phyloP scores from a whole-genome alignment of 2,329 filamentous ascomycete species.

The Scedosporium boydii region DNA sequence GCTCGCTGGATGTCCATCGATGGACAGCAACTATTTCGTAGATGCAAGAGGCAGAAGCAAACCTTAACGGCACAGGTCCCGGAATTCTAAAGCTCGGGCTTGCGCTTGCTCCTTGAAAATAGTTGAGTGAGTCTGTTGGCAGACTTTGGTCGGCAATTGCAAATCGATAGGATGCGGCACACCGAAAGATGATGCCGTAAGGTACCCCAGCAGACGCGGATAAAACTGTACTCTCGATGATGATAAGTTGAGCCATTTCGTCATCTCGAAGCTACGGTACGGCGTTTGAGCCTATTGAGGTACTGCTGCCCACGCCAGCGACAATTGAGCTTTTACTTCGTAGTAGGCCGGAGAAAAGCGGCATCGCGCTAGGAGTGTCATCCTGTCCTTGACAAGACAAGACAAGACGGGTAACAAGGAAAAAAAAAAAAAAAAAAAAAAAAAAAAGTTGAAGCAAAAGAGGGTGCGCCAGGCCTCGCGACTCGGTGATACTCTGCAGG shows the following conservation, averaged over 20 bases:
- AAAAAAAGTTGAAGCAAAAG: background rate
- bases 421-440: background rate
- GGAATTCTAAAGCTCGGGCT: background rate
- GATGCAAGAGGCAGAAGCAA: no score
- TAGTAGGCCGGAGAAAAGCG: background rate
- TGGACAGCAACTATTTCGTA: no score
- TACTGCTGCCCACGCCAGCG: background rate
- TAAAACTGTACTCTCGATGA: background rate
- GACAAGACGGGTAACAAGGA: no score
- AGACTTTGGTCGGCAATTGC: background rate
- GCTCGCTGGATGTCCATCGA: no score
- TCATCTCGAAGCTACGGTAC: background rate
- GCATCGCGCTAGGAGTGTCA: background rate
- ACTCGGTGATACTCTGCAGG: background rate
- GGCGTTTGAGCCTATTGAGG: background rate
- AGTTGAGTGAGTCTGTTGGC: background rate
- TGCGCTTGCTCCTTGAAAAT: background rate
- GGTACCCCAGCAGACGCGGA: background rate
- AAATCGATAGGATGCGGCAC: background rate
- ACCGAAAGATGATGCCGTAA: background rate
- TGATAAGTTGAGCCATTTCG: background rate
- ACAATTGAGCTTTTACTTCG: background rate
- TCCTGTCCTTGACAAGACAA: background rate
- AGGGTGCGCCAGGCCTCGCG: background rate
- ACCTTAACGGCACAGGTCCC: no score